Evolutionary conservation across 1,284 basidiomycete species (phyloP).

Genomic region (Clitocybe nebularis): DNA sequence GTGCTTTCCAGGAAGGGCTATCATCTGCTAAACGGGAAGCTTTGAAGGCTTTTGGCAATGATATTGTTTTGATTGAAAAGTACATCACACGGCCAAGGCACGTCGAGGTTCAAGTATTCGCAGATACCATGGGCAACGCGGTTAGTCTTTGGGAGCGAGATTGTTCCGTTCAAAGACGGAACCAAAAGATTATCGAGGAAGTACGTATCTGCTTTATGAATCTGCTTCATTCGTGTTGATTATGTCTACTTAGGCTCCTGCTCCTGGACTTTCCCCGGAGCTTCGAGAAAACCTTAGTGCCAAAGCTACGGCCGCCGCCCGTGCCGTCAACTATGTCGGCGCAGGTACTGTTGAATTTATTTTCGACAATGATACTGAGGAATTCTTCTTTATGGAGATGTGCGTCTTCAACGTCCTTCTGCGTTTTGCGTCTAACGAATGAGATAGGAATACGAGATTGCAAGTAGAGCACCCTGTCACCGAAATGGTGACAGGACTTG

Average conservation of each 20-base stretch:
- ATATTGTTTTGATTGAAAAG: constrained; percentile 82
- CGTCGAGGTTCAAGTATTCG: constrained; percentile 90
- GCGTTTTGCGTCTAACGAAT: too few relatives aligned
- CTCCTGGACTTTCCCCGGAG: constrained; percentile 77
- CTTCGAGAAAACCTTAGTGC: constrained; percentile 78
- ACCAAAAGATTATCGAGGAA: constrained; percentile 95
- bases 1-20: constrained; percentile 75
- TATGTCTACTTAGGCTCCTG: constrained; percentile 65
- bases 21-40: constrained; percentile 86
- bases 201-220: constrained; percentile 27
- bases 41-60: constrained; percentile 82
- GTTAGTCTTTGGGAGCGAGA: constrained; percentile 93
- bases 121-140: constrained; percentile 70
- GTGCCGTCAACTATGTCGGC: constrained; percentile 87
- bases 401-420: too few relatives aligned
- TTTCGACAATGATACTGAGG: constrained; percentile 81
- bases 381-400: constrained; percentile 96
- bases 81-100: constrained; percentile 83
- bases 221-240: background rate
- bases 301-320: constrained; percentile 89
- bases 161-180: constrained; percentile 90
- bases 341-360: constrained; percentile 95
- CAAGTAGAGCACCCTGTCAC: constrained; percentile 96
- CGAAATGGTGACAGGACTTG: constrained; percentile 91
- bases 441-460: constrained; percentile 80